Evolutionary conservation across 768 basidiomycete genomes (phyloP), one percentile per base, ranked within the genome.

Genomic region (Stropharia rugosoannulata): DNA sequence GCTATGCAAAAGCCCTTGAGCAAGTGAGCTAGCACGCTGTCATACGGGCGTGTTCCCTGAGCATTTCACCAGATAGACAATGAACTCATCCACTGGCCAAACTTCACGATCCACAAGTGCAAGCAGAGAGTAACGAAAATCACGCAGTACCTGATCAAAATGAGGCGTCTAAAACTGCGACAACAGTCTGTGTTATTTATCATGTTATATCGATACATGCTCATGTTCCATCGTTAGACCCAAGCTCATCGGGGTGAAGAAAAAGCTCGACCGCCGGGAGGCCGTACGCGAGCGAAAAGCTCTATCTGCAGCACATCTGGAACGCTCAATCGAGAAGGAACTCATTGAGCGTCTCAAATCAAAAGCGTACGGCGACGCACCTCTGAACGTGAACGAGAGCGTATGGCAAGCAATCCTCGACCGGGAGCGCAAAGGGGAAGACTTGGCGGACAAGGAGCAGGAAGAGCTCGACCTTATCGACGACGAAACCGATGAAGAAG

Each of bases 101-200:
- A 95, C 65, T 98, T 96, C 71, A 86, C 86, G 32, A 90, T 95
- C 51, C 97, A 98, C 78, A 98, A 98, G 75, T 98, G 97, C 83
- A 99, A 99, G 79, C 97, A 99, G 74, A 86, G 97, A 43, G 81
- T 98, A 29, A 99, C 97, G 10, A 99, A 98, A 77, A 98, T 99
- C 64, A 98, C 96, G 0, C 97, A 99, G 70, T 98, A 98, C 68
- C 84, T 99, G 60, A 98, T 98, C 71, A 95, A 97, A 78, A 97
- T 98, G 95, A 83, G 96, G 56, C 86, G 91, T 41, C 73, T 96
- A 58, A 90, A 90, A 62, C 78, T 95, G 54, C 85, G 89, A 15
- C 84, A 93, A 73, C 87, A 93, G 95, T 95, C 53, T 63, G 90
- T 75, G 22, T 56, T 38, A 6, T 41, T 15, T 10, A 27, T 5